phyloP scores from a whole-genome alignment of 352 stramenopile genomes.

The Globisporangium nodosum region DNA sequence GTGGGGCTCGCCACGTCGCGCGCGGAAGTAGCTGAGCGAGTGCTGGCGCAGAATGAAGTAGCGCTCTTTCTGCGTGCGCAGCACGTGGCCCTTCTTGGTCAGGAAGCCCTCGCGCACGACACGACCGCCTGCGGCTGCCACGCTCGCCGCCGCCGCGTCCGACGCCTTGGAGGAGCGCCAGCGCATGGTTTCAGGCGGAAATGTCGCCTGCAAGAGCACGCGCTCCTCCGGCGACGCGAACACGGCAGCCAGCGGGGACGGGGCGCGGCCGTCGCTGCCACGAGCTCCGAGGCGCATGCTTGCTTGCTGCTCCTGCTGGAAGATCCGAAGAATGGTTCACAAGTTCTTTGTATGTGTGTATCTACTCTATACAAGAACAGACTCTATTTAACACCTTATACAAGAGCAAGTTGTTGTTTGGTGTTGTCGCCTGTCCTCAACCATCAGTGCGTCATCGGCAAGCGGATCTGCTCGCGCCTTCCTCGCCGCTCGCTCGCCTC shows the following conservation, averaged over 20 bases:
- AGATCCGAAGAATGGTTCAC: not conserved
- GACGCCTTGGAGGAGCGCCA: slow-evolving; percentile 13
- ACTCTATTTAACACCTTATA: not conserved
- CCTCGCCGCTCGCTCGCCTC: not conserved
- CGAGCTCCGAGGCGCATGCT: slow-evolving; percentile 1
- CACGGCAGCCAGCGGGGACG: not conserved
- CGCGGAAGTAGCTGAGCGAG: slow-evolving; percentile 40
- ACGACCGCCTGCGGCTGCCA: slow-evolving; percentile 4
- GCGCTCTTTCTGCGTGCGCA: slow-evolving; percentile 51
- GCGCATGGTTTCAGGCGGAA: slow-evolving; percentile 8
- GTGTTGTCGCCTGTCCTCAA: not conserved
- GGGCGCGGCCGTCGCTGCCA: not conserved
- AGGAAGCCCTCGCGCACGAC: slow-evolving; percentile 37
- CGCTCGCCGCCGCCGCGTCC: not conserved
- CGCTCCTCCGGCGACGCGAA: slow-evolving; percentile 9
- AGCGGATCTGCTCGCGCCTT: not conserved
- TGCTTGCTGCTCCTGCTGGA: not conserved
- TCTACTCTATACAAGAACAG: too few relatives aligned
- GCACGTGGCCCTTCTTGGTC: slow-evolving; percentile 46
- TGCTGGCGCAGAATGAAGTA: slow-evolving; percentile 40
- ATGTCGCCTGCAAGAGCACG: slow-evolving; percentile 2
- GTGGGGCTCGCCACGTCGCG: slow-evolving; percentile 20
- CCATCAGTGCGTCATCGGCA: slow-evolving; percentile 8
- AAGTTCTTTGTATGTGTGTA: not conserved
- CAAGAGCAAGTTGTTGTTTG: not conserved